These are phyloP conservation scores for Diutina scorzettiae DNA, from an alignment of 1,139 yeast species.

Conservation along the genomic window DNA sequence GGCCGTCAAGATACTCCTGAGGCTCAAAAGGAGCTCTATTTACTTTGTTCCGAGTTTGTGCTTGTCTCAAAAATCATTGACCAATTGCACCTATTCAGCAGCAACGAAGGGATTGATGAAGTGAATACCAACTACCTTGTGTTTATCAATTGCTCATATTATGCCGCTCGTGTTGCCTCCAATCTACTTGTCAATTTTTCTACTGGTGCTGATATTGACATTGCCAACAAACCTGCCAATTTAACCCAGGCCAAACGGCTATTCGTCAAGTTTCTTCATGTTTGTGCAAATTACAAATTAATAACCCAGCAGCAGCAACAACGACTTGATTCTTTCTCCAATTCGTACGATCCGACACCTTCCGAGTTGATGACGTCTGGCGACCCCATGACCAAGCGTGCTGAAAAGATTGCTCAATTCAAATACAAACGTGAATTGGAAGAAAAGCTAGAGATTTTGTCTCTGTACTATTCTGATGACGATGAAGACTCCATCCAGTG, in stretches of 20 bases:
- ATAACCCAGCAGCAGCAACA: conserved; percentile 26
- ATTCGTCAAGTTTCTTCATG: conserved; percentile 31
- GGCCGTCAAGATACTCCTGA: conserved; percentile 5
- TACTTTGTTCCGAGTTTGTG: neutral
- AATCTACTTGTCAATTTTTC: conserved; percentile 7
- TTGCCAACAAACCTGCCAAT: conserved; percentile 13
- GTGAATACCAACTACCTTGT: conserved; percentile 44
- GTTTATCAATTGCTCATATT: conserved; percentile 39
- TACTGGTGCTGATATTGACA: conserved; percentile 2
- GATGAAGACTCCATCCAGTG: neutral
- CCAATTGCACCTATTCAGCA: conserved; percentile 35
- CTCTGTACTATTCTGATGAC: conserved; percentile 20
- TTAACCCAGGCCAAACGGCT: conserved; percentile 29
- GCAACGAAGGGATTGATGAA: conserved; percentile 48
- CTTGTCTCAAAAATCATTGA: neutral
- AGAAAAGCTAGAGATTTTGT: conserved; percentile 27
- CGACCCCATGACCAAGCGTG: conserved; percentile 45
- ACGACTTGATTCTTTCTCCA: conserved; percentile 28
- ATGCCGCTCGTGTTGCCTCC: conserved; percentile 26
- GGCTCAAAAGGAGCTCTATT: neutral
- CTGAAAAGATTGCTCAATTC: conserved; percentile 61
- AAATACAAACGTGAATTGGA: conserved; percentile 46
- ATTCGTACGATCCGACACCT: conserved; percentile 27
- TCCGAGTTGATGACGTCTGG: conserved; percentile 13
- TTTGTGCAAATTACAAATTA: conserved; percentile 24